Evolutionary conservation across 768 basidiomycete genomes (phyloP), one percentile per base, ranked within the genome.

Genomic region (Serendipita sp.): DNA sequence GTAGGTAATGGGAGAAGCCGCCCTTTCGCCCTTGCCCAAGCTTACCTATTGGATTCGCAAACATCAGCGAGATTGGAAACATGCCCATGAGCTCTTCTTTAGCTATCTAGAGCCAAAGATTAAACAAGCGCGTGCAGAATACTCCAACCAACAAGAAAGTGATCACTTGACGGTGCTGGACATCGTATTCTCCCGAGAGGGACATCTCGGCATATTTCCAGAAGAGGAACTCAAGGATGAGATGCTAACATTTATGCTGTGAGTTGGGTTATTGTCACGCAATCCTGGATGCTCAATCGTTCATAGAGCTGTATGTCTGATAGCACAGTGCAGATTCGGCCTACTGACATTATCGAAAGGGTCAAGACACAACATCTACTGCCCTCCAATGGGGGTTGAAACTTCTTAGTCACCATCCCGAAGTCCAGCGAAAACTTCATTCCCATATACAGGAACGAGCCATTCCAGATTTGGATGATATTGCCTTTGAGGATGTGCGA

Each of bases 171-270:
- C 55, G 16, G 55, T 60, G 8, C 55, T 37, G n/a, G 55, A 60
- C 10, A 31, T 60, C 3, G 55, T 37, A n/a, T 60, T 27, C 16
- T 31, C 55, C 18, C 23, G 29, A 5, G 55, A 60, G 34, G 18
- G 27, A 10, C 33, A 37, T 36, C 55, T n/a, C 8, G 55, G 55
- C 18, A 29, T 18, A 31, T 60, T 60, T 60, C 55, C 55, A 10
- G 55, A 60, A 4, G 36, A 37, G 8, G 55, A 60, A 60, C 55
- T 60, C 55, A 60, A 60, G n/a, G 55, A 60, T 33, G 55, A 60
- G n/a, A 60, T 60, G 33, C 55, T 60, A 10, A 60, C n/a, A 11
- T 60, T 60, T 33, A n/a, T 60, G 18, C 55, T 60, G 55, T 60
- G 34, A 36, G 55, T 33, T 60, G 18, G 23, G 23, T 23, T 23